Base-by-base conservation (phyloP, 805 yeast species). In the Pichia ethanolica region DNA sequence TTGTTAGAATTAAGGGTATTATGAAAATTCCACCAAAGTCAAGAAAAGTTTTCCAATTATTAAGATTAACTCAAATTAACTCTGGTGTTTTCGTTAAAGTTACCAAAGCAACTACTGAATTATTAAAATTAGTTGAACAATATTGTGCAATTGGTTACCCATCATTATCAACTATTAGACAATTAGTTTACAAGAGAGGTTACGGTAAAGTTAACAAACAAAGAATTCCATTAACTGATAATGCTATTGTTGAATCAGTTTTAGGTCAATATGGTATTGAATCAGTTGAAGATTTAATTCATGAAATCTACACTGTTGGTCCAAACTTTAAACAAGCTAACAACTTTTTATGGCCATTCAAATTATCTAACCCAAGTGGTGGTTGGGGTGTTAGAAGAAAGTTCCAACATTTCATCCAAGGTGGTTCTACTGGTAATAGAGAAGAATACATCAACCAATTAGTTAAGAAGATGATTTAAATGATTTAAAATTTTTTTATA, bases 351-450 rank as follows among this genome's bases (percentile, higher is more conserved):
- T 88, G 95, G 95, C 96, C 96, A 79, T 89, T 89, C 91, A 82
- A 86, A 80, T 82, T 89, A 73, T 87, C 96, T 66, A 87, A 86
- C 84, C 96, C 96, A 76, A 81, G 81, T 74, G 96, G 96, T 78
- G 96, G 96, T 75, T 89, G 95, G 96, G 91, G 95, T 81, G 86
- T 86, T 63, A 79, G 83, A 75, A 89, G 96, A 84, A 89, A 89
- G 82, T 89, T 89, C 95, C 82, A 82, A 79, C 96, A 89, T 79
- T 89, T 86, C 72, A 85, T 89, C 82, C 95, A 87, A 79, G 96
- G 96, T 81, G 96, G 96, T 85, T 84, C 93, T 80, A 82, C 89
- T 75, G 96, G 96, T 86, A 89, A 89, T 95, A 86, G 96, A 79
- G 96, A 89, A 80, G 83, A 87, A 69, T 85, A 79, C 87, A 89